Conservation (phyloP, 108 stramenopile genomes). For the Bacterosira constricta region DNA sequence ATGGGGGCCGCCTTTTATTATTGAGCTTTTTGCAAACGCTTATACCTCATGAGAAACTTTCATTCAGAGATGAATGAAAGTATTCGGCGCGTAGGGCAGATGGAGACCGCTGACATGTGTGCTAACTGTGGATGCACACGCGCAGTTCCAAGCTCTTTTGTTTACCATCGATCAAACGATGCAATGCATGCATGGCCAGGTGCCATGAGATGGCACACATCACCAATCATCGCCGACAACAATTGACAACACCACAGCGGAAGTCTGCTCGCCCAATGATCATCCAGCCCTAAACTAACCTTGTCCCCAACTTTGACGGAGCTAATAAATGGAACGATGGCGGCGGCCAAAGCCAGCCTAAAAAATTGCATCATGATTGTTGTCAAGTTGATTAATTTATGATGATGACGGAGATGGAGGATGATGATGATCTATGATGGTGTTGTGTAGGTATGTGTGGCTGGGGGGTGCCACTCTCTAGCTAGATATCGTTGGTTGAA, state of each 20-base stretch:
- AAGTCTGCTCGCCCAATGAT: no score
- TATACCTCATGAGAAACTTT: neutral
- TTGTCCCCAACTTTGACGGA: slow-evolving; percentile 36
- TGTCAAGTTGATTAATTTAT: neutral
- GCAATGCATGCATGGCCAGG: no score
- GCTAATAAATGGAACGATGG: slow-evolving; percentile 4
- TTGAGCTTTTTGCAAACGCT: slow-evolving; percentile 3
- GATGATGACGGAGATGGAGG: neutral
- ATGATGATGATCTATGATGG: no score
- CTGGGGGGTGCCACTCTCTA: neutral
- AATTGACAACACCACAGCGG: no score
- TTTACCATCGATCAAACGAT: no score
- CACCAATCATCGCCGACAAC: no score
- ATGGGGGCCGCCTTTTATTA: neutral
- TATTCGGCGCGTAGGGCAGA: slow-evolving; percentile 5
- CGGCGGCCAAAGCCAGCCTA: slow-evolving; percentile 41
- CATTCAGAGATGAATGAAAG: neutral
- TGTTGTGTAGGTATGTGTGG: no score
- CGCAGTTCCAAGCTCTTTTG: slow-evolving; percentile 8
- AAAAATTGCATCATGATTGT: slow-evolving; percentile 19
- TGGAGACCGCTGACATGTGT: slow-evolving; percentile 10
- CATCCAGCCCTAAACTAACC: slow-evolving; percentile 14
- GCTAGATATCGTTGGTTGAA: neutral
- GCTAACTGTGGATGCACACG: slow-evolving; percentile 8
- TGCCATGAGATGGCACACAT: no score